Base-by-base conservation (phyloP, 495 filamentous ascomycete species). In the Penicillium roqueforti region DNA sequence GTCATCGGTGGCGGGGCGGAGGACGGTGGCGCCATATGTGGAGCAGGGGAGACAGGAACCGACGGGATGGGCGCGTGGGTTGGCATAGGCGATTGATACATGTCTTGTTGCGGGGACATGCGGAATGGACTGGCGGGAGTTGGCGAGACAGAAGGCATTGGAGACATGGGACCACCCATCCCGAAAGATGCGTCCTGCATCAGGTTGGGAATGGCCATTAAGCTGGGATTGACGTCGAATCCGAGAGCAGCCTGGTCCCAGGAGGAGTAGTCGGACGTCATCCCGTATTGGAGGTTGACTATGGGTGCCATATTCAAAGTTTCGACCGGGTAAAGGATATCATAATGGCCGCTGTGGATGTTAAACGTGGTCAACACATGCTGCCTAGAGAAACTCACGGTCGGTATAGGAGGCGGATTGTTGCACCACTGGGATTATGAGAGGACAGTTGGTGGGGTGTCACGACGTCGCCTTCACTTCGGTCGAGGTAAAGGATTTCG, bases 401-500 rank as follows among this genome's bases (percentile, higher is more conserved):
- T 55, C 86, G 76, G 57, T 89, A 89, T 9, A 89, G 72, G 19
- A 89, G 71, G 51, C 83, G 82, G 66, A 76, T 85, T 61, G 76
- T 87, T 70, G 66, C 87, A 10, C 74, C 48, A 72, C 40, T 67
- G 16, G 72, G 67, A 47, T 74, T 74, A 37, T 77, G 79, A 28
- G 80, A 74, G 44, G 83, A 76, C 32, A 92, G 80, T 29, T 82
- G 76, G 68, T 92, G 87, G 28, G 81, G 80, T 67, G 92, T 96
- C 56, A 92, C 89, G 54, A 85, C 81, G 18, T 80, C 77, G 14
- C 92, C 92, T 54, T 83, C 76, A 59, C 89, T 96, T 51, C 93
- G 83, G 69, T 98, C 93, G 19, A 98, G 81, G 61, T 97, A 97
- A 8, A 92, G 81, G 39, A 97, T 84, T 62, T 97, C 89, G 9